These are phyloP conservation scores for Plenodomus lindquistii DNA, from an alignment of 2,329 filamentous ascomycete genomes.

Conservation along the genomic window DNA sequence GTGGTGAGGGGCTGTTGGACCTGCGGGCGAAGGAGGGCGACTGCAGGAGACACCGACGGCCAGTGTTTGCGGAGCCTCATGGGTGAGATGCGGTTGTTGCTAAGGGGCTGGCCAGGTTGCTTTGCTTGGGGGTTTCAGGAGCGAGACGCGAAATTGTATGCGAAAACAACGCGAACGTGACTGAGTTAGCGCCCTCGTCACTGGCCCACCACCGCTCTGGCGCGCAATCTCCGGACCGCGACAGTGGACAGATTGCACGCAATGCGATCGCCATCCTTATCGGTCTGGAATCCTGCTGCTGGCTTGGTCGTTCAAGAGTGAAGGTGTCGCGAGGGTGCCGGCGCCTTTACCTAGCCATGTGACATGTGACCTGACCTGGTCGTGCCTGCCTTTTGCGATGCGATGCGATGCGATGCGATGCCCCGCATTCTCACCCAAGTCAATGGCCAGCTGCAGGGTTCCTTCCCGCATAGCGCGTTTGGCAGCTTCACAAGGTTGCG, in stretches of 20 bases:
- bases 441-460: constrained; percentile 4
- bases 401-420: too few species aligned
- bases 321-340: too few species aligned
- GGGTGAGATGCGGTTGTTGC: constrained; percentile 31
- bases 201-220: constrained; percentile 7
- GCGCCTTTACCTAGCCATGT: too few species aligned
- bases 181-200: constrained; percentile 20
- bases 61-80: constrained; percentile 15
- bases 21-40: constrained; percentile 1
- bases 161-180: constrained; percentile 31
- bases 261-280: neutral
- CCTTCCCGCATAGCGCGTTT: constrained; percentile 6
- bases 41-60: constrained; percentile 2
- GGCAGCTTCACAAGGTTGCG: constrained; percentile 2
- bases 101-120: constrained; percentile 23
- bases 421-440: constrained; percentile 8
- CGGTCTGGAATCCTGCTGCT: too few species aligned
- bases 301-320: too few species aligned
- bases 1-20: constrained; percentile 1
- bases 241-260: constrained; percentile 5
- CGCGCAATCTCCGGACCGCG: constrained; percentile 10
- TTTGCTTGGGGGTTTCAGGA: constrained; percentile 35
- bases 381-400: too few species aligned
- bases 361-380: too few species aligned
- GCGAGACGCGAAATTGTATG: constrained; percentile 28